These are phyloP conservation scores for Daucus carota DNA, from an alignment of 129 eudicot genomes.

Conservation along the genomic window DH1_v3.0 NC_030383.2:14431501-14432000, in stretches of 20 bases:
- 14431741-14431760: neutral
- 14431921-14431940: no score
- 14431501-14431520: neutral
- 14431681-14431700: constrained; percentile 64
- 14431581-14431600: constrained; percentile 97
- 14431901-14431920: no score
- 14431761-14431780: neutral
- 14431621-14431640: constrained; percentile 81
- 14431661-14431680: constrained; percentile 72
- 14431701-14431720: constrained; percentile 24
- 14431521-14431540: constrained; percentile 2
- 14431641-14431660: constrained; percentile 77
- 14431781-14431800: neutral
- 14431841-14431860: no score
- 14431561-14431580: constrained; percentile 79
- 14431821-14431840: no score
- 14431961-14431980: no score
- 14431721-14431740: neutral
- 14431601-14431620: constrained; percentile 72
- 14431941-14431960: no score
- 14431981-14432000: no score
- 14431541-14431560: constrained; percentile 65
- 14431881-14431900: no score
- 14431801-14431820: neutral
- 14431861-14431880: no score